Evolutionary conservation across 345 rosid genomes (phyloP).

Genomic region (Barbarea vulgaris): DNA sequence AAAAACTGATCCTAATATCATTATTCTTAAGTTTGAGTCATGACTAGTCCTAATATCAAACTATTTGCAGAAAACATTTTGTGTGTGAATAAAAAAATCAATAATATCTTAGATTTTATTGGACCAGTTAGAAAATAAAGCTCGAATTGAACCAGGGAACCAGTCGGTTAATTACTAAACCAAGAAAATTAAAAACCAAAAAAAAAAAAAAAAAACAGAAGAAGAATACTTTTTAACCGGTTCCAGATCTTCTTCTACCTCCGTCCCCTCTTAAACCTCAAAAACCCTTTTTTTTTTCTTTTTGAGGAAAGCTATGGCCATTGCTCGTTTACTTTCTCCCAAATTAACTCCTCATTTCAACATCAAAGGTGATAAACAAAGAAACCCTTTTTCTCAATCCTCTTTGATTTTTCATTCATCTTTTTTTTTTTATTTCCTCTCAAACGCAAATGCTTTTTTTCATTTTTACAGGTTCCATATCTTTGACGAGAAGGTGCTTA

Average conservation of each 20-base stretch:
- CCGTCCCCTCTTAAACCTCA: slow-evolving; percentile 19
- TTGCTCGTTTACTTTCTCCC: slow-evolving; percentile 41
- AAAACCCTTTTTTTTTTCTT: neutral
- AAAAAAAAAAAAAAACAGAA: too few relatives aligned
- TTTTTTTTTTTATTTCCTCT: too few relatives aligned
- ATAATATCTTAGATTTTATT: too few relatives aligned
- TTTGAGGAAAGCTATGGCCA: slow-evolving; percentile 27
- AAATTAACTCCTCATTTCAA: slow-evolving; percentile 27
- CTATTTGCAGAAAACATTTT: too few relatives aligned
- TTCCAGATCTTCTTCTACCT: neutral
- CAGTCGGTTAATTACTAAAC: slow-evolving; percentile 16
- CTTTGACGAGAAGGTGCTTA: slow-evolving; percentile 35
- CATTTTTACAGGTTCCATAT: slow-evolving; percentile 25
- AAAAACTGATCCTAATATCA: too few relatives aligned
- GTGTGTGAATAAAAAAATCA: too few relatives aligned
- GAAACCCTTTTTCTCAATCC: neutral
- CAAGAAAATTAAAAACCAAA: neutral
- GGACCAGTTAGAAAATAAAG: neutral
- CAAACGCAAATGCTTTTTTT: too few relatives aligned
- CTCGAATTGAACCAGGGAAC: neutral
- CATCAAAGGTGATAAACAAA: slow-evolving; percentile 26
- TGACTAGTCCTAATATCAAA: too few relatives aligned
- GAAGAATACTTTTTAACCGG: neutral
- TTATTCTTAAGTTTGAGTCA: too few relatives aligned
- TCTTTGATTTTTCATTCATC: neutral